Evolutionary conservation across 345 rosid genomes (phyloP).

Genomic region (Camelina laxa): DNA sequence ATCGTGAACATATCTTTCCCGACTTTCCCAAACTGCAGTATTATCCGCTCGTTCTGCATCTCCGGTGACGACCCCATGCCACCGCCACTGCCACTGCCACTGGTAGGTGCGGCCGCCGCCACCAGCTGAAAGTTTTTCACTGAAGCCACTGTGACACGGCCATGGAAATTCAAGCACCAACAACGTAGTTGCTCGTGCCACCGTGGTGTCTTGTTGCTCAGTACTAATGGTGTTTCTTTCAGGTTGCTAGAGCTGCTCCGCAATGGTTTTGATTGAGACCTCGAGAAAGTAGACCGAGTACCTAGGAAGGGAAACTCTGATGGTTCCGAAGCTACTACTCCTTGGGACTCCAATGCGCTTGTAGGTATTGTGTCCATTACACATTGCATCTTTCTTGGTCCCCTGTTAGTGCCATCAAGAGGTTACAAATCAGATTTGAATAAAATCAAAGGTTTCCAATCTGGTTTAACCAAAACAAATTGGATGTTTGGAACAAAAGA

Average conservation of each 20-base stretch:
- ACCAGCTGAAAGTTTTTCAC: constrained; percentile 66
- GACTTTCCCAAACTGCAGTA: constrained; percentile 78
- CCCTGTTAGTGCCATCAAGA: constrained; percentile 49
- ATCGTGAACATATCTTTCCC: constrained; percentile 82
- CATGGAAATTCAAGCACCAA: constrained; percentile 83
- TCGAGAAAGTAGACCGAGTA: constrained; percentile 42
- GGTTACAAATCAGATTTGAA: constrained; percentile 12
- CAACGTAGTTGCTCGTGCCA: constrained; percentile 87
- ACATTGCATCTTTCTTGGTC: constrained; percentile 85
- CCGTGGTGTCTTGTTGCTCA: constrained; percentile 75
- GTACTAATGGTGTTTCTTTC: constrained; percentile 52
- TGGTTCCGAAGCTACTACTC: constrained; percentile 26
- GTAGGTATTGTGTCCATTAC: constrained; percentile 63
- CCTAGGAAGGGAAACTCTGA: constrained; percentile 47
- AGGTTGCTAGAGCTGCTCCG: constrained; percentile 33
- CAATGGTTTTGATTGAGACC: constrained; percentile 53
- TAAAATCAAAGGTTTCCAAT: not conserved
- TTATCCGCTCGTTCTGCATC: constrained; percentile 51
- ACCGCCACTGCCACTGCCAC: constrained; percentile 49
- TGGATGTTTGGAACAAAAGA: not conserved
- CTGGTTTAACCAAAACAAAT: not conserved
- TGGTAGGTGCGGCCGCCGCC: constrained; percentile 45
- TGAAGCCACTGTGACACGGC: constrained; percentile 81
- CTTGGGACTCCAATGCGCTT: constrained; percentile 46
- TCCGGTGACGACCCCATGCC: constrained; percentile 48